Conservation (phyloP, 352 stramenopile genomes). For the Globisporangium splendens region DNA sequence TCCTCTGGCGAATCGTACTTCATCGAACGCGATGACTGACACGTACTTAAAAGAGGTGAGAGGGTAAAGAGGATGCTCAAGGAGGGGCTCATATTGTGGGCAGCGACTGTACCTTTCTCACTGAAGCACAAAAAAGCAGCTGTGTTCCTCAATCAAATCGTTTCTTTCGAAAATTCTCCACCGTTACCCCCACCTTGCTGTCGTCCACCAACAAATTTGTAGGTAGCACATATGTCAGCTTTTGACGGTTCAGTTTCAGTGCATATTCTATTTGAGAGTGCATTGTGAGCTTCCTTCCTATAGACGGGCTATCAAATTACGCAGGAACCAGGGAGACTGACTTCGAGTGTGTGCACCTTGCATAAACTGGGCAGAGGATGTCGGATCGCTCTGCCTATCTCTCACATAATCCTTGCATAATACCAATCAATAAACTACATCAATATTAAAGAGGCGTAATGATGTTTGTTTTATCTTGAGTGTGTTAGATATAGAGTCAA, state of each 20-base stretch:
- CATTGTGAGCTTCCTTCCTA: too few relatives aligned
- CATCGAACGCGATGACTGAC: background rate
- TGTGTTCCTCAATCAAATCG: too few relatives aligned
- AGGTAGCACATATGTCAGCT: too few relatives aligned
- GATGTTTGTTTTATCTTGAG: too few relatives aligned
- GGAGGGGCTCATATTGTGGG: background rate
- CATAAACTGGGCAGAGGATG: background rate
- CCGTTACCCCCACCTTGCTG: too few relatives aligned
- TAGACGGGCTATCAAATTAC: too few relatives aligned
- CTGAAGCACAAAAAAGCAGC: background rate
- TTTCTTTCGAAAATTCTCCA: background rate
- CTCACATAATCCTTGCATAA: background rate
- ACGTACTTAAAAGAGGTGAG: background rate
- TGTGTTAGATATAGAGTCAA: too few relatives aligned
- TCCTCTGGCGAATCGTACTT: background rate
- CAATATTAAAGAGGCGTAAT: too few relatives aligned
- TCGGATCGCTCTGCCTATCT: background rate
- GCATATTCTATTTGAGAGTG: background rate
- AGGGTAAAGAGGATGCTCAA: background rate
- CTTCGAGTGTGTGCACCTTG: background rate
- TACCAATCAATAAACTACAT: too few relatives aligned
- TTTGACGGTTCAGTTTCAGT: background rate
- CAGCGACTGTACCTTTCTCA: background rate
- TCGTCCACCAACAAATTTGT: too few relatives aligned
- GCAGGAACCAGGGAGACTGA: too few relatives aligned